Evolutionary conservation across 768 basidiomycete species (phyloP).

Genomic region (Imleria badia): DNA sequence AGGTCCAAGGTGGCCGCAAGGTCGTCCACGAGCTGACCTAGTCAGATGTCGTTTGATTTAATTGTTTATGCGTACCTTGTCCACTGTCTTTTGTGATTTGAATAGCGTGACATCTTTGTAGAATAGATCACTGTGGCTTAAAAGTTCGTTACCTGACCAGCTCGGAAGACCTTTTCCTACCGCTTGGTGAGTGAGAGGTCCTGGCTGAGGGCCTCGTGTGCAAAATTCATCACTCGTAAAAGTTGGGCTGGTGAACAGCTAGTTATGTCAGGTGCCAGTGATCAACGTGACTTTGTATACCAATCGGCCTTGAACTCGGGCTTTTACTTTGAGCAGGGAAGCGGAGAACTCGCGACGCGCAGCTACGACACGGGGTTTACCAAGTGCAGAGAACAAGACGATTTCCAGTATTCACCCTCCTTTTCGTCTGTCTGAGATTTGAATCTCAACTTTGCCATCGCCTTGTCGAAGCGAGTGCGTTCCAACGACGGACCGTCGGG

Average conservation of each 20-base stretch:
- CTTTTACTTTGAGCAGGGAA: conserved; percentile 39
- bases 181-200: conserved; percentile 64
- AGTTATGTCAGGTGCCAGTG: background rate
- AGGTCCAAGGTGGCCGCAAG: conserved; percentile 80
- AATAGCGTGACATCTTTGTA: conserved; percentile 85
- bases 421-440: conserved; percentile 38
- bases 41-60: background rate
- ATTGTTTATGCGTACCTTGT: conserved; percentile 49
- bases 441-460: conserved; percentile 32
- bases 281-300: conserved; percentile 25
- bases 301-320: conserved; percentile 42
- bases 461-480: conserved; percentile 4
- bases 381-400: conserved; percentile 3
- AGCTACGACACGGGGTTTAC: conserved; percentile 7
- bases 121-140: conserved; percentile 70
- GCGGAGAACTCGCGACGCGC: conserved; percentile 24
- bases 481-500: background rate
- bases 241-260: conserved; percentile 54
- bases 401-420: conserved; percentile 26
- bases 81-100: conserved; percentile 72
- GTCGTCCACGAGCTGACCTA: conserved; percentile 79
- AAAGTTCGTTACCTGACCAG: conserved; percentile 6
- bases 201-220: conserved; percentile 63
- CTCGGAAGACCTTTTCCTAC: conserved; percentile 30
- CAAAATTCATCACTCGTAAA: conserved; percentile 61